Base-by-base conservation (phyloP, 306 rosid species). In the Rosa multiflora region DNA sequence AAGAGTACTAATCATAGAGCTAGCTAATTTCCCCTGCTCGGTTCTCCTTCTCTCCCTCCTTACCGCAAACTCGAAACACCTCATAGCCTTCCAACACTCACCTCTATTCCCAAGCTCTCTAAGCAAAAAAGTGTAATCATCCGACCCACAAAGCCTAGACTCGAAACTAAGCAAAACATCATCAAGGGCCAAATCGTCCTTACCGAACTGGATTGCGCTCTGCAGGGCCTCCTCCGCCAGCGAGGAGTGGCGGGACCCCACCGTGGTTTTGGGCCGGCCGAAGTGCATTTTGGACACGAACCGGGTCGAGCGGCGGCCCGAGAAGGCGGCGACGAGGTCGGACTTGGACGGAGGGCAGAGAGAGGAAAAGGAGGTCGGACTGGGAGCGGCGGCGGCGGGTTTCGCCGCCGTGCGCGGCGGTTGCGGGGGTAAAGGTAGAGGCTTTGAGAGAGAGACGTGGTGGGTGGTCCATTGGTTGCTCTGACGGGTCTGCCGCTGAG, bases 1-100 rank as follows among this genome's bases (percentile, higher is more conserved):
- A 80, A 95, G 97, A 5, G 92, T 88, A 70, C 99, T 90, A 76
- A 95, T 95, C 91, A 91, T 92, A 4, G 97, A 82, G 72, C 97
- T 91, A 2, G 97, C 92, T 48, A 95, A 56, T 80, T 90, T 92
- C 55, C 99, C 99, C 47, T 80, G 91, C 23, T 85, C 89, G 74
- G 83, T 83, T 77, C 73, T 86, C 77, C 85, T 89, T 44, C 80
- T 77, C 81, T 85, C 91, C 79, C 86, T 88, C 73, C 75, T 79
- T 51, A 92, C 82, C 4, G 94, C 90, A 68, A 95, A 95, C 63
- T 92, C 94, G 79, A 86, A 92, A 49, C 92, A 89, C 83, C 61
- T 73, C 76, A 78, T 71, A 0, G 89, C 94, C 67, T 86, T 86
- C 91, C 85, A 76, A 70, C 81, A 88, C 67, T 85, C 88, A 46